phyloP scores from a whole-genome alignment of 1,139 yeast genomes.

The Geotrichum siamense region DNA sequence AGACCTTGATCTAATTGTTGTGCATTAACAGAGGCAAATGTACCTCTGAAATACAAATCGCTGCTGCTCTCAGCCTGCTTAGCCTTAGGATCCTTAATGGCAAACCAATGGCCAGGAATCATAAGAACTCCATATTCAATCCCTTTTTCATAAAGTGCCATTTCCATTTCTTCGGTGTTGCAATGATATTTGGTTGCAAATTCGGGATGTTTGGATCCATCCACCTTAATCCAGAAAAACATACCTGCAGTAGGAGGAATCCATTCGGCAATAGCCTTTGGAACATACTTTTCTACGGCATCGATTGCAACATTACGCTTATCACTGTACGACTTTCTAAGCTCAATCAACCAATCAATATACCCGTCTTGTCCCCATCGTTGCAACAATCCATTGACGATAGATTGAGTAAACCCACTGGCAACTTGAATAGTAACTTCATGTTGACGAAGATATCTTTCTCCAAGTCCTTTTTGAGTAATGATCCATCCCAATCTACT shows the following conservation, averaged over 20 bases:
- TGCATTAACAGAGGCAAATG: conserved; percentile 76
- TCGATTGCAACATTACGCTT: conserved; percentile 75
- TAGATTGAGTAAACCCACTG: conserved; percentile 71
- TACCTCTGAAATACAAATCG: conserved; percentile 74
- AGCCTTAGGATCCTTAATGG: conserved; percentile 38
- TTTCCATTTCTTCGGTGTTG: conserved; percentile 59
- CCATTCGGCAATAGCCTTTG: conserved; percentile 47
- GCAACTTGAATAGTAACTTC: conserved; percentile 82
- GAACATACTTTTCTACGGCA: conserved; percentile 54
- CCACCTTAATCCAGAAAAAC: conserved; percentile 77
- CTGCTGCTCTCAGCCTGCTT: conserved; percentile 41
- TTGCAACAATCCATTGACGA: conserved; percentile 54
- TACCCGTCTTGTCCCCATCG: conserved; percentile 74
- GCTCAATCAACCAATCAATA: conserved; percentile 80
- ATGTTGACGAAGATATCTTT: conserved; percentile 62
- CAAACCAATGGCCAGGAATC: conserved; percentile 92
- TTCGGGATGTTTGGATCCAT: conserved; percentile 73
- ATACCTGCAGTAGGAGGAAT: conserved; percentile 74
- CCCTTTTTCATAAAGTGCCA: conserved; percentile 55
- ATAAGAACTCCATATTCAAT: conserved; percentile 61
- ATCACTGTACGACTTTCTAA: conserved; percentile 72
- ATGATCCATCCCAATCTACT: conserved; percentile 86
- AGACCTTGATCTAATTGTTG: conserved; percentile 55
- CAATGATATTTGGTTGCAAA: conserved; percentile 45
- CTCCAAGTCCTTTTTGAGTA: conserved; percentile 60